Base-by-base conservation (phyloP, 2,329 filamentous ascomycete species). In the Diatrype stigma region DNA sequence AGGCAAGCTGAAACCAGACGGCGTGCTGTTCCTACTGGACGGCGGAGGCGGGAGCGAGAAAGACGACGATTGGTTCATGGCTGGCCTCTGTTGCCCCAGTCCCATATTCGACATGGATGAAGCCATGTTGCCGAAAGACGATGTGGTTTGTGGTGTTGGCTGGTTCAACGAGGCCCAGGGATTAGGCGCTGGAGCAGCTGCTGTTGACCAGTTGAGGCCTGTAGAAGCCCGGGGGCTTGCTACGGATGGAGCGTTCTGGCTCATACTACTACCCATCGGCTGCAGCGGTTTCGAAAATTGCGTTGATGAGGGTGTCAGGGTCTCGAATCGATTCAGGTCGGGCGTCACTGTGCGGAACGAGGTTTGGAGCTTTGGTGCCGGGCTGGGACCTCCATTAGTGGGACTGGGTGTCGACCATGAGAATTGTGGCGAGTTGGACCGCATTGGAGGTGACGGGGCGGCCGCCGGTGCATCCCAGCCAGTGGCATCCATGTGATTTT, bases 231-330 rank as follows among this genome's bases (percentile, higher is more conserved):
- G 63, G 56, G 46, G 68, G 52, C 42, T 54, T 7, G 63, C 45
- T 32, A 56, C 45, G 45, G 54, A 23, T 47, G 63, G 51, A 54
- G 51, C 50, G 48, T 37, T 51, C 51, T 51, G 35, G 51, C 49
- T 56, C 1, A 54, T 47, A 11, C 50, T 45, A 38, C 42, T 53
- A 2, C 52, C 55, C 1, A 59, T 61, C 1, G 79, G 78, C 49
- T 79, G 79, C 28, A 84, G 65, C 0, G 83, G 82, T 53, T 85
- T 76, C 2, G 82, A 85, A 62, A 77, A 86, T 64, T 87, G 83
- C 1, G 83, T 86, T 14, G 77, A 72, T 3, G 79, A 77, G 0
- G 83, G 83, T 1, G 77, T 75, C 54, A 86, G 72, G 17, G 79
- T 62, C 45, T 78, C 74, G 56, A 85, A 82, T 16, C 73, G 70